Evolutionary conservation across 257 asterid genomes (phyloP).

Genomic region (Nicotiana noctiflora): DNA sequence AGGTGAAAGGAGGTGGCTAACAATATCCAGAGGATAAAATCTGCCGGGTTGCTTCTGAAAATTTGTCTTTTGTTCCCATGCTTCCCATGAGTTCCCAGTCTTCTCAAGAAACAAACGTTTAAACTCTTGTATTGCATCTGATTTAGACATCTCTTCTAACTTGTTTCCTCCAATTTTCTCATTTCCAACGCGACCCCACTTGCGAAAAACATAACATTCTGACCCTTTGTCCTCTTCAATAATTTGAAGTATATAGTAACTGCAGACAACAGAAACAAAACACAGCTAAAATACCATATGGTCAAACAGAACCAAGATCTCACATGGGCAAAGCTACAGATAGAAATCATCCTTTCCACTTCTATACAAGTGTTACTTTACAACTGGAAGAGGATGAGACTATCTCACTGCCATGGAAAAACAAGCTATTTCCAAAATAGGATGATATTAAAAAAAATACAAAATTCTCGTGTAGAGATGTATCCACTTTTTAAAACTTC

Average conservation of each 20-base stretch:
- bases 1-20: slow-evolving; percentile 21
- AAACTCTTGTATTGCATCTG: slow-evolving; percentile 67
- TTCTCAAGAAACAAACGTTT: slow-evolving; percentile 79
- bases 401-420: neutral
- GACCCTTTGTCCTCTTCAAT: slow-evolving; percentile 90
- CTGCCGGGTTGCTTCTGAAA: slow-evolving; percentile 89
- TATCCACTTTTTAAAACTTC: neutral
- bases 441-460: neutral
- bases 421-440: neutral
- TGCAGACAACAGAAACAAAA: slow-evolving; percentile 28
- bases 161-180: slow-evolving; percentile 83
- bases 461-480: neutral
- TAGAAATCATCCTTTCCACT: neutral
- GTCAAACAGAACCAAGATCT: slow-evolving; percentile 3
- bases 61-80: slow-evolving; percentile 58
- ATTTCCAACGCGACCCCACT: slow-evolving; percentile 98
- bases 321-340: neutral
- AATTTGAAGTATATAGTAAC: slow-evolving; percentile 88
- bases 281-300: neutral
- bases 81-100: slow-evolving; percentile 90
- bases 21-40: slow-evolving; percentile 87
- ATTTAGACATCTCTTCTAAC: slow-evolving; percentile 54
- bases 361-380: neutral
- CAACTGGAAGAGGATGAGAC: neutral
- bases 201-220: slow-evolving; percentile 77